Base-by-base conservation (phyloP, 306 rosid species). In the Cicer judaicum region DNA sequence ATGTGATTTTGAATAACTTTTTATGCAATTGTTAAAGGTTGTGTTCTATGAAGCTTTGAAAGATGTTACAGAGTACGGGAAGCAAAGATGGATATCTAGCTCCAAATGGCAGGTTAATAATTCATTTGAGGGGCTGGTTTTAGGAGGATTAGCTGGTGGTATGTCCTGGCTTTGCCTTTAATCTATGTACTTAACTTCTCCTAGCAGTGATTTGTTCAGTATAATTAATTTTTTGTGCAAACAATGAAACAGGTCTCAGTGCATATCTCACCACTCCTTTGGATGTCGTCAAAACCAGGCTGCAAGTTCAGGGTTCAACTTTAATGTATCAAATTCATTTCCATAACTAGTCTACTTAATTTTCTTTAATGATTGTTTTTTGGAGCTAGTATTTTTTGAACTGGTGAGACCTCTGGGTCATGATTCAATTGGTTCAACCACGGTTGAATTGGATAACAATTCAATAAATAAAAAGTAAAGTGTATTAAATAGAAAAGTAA, bases 81-180 rank as follows among this genome's bases (percentile, higher is more conserved):
- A 89, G 87, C 80, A 83, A 66, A 84, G 78, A 82, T 89, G 85
- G 92, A 21, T 72, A 24, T 71, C 75, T 48, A 62, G 77, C 78
- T 66, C 88, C 50, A 78, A 79, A 42, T 82, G 65, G 85, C 88
- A 80, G 38, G 80, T 66, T 49, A 87, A 80, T 79, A 82, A 85
- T 79, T 85, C 98, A 11, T 44, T 88, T 38, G 91, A 92, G 79
- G 98, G 98, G 68, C 90, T 92, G 44, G 71, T 88, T 48, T 82
- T 88, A 65, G 98, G 94, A 74, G 96, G 96, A 64, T 84, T 92
- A 78, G 96, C 98, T 59, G 98, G 98, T 65, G 98, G 98, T 92
- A 87, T 67, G 94, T 71, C 56, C 60, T 61, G 61, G 14, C 76
- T 80, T 21, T 64, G 48, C 48, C 56, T 79, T 83, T 68, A 66